Percentiles rank a stretch among this genome's conserved stretches.
Evolutionary conservation across 2,329 filamentous ascomycete species (phyloP).

Genomic region (Aspergillus brunneoviolaceus): DNA sequence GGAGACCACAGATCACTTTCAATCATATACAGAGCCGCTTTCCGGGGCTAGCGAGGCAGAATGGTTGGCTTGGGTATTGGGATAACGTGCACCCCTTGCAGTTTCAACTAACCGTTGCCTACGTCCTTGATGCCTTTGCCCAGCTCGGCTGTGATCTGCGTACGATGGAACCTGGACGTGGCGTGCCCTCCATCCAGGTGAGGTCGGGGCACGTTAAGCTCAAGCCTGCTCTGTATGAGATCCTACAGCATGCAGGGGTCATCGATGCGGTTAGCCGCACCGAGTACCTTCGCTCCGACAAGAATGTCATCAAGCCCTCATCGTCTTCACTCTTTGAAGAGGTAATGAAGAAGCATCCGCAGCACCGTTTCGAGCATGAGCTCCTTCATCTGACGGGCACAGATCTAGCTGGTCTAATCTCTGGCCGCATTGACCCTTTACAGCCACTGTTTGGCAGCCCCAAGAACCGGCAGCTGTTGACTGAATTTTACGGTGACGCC

Average conservation of each 20-base stretch:
- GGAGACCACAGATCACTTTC: no score
- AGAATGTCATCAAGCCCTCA: no score
- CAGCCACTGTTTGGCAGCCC: constrained; percentile 40
- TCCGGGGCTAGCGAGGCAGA: no score
- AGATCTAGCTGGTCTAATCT: constrained; percentile 39
- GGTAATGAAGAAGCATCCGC: constrained; percentile 17
- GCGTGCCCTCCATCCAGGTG: background rate
- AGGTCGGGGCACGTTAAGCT: background rate
- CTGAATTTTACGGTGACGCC: constrained; percentile 39
- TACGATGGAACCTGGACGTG: background rate
- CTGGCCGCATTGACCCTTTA: constrained; percentile 38
- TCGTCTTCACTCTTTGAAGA: no score
- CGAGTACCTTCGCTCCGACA: no score
- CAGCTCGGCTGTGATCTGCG: background rate
- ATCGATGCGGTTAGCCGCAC: constrained; percentile 12
- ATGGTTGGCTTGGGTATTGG: background rate
- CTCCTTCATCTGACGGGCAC: constrained; percentile 37
- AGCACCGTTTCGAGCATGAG: constrained; percentile 33
- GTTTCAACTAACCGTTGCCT: background rate
- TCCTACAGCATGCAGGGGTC: constrained; percentile 6
- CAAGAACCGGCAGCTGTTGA: constrained; percentile 30
- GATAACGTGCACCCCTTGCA: background rate
- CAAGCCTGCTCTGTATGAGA: background rate
- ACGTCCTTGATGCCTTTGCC: constrained; percentile 7
- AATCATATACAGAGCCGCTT: no score